These are phyloP conservation scores for Emericellopsis terricola DNA, from an alignment of 495 filamentous ascomycete species.

Conservation along the genomic window DNA sequence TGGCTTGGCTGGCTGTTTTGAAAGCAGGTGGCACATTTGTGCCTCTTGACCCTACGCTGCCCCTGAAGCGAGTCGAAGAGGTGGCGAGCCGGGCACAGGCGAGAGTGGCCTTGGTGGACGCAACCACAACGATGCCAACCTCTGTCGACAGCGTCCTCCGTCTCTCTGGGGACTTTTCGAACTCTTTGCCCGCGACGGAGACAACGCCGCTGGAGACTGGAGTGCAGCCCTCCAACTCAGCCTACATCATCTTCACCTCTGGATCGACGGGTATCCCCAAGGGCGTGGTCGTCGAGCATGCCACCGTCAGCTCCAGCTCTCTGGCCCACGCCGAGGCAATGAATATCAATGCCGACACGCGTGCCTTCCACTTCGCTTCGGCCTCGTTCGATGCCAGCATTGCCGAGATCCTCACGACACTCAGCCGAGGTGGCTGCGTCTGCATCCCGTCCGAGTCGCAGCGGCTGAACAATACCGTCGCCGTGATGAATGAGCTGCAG, in stretches of 20 bases:
- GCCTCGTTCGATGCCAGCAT: constrained; percentile 52
- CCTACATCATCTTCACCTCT: constrained; percentile 35
- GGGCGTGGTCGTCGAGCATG: constrained; percentile 23
- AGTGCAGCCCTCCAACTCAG: neutral
- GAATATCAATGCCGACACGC: constrained; percentile 22
- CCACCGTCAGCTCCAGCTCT: constrained; percentile 11
- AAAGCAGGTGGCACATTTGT: neutral
- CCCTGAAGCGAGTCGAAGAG: neutral
- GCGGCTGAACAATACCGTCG: constrained; percentile 17
- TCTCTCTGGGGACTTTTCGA: neutral
- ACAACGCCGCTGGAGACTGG: no score
- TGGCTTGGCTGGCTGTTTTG: neutral
- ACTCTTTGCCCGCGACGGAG: no score
- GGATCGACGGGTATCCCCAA: constrained; percentile 35
- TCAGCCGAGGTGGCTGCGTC: constrained; percentile 35
- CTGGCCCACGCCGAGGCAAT: constrained; percentile 17
- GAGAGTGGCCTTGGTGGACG: constrained; percentile 12
- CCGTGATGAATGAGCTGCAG: constrained; percentile 22
- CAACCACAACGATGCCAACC: neutral
- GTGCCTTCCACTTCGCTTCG: constrained; percentile 49
- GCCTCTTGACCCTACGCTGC: neutral
- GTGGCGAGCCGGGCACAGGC: neutral
- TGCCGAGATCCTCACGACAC: constrained; percentile 46
- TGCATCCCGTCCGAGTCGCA: constrained; percentile 28
- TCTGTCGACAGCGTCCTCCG: no score